Evolutionary conservation across 495 filamentous ascomycete species (phyloP).

Genomic region (Podospora tetraspora): DNA sequence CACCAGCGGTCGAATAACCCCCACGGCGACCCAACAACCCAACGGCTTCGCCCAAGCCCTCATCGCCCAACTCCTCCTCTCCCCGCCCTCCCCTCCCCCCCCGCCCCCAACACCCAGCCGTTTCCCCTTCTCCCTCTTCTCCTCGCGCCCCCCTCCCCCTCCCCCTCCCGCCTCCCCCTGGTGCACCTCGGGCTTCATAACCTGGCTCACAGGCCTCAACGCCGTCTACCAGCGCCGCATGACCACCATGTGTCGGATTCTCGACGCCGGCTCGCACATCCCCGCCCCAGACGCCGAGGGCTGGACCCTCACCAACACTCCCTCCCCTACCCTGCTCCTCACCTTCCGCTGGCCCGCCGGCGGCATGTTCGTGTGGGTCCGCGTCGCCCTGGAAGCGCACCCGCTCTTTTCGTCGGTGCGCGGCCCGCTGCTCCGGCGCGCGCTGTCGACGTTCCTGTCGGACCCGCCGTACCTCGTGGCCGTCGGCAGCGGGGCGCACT

Average conservation of each 20-base stretch:
- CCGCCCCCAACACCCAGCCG: conserved; percentile 33
- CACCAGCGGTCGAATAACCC: conserved; percentile 50
- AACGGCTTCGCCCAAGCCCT: conserved; percentile 83
- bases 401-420: conserved; percentile 50
- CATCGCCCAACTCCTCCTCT: conserved; percentile 71
- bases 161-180: conserved; percentile 47
- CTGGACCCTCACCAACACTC: conserved; percentile 38
- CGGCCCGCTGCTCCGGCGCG: conserved; percentile 45
- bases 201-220: conserved; percentile 79
- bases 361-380: conserved; percentile 91
- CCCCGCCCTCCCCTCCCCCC: conserved; percentile 41
- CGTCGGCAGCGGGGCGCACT: conserved; percentile 63
- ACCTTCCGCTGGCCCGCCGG: conserved; percentile 74
- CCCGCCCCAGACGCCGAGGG: conserved; percentile 44
- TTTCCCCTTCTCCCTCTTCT: conserved; percentile 23
- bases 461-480: conserved; percentile 62
- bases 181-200: conserved; percentile 81
- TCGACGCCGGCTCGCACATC: conserved; percentile 59
- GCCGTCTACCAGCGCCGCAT: conserved; percentile 78
- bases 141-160: conserved; percentile 17
- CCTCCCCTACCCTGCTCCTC: conserved; percentile 50
- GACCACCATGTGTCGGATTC: conserved; percentile 62
- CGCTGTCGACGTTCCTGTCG: conserved; percentile 70
- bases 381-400: conserved; percentile 61
- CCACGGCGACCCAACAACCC: conserved; percentile 73